Evolutionary conservation across 2,329 filamentous ascomycete species (phyloP), one percentile per base, ranked within the genome.

Genomic region (Colletotrichum phormii): DNA sequence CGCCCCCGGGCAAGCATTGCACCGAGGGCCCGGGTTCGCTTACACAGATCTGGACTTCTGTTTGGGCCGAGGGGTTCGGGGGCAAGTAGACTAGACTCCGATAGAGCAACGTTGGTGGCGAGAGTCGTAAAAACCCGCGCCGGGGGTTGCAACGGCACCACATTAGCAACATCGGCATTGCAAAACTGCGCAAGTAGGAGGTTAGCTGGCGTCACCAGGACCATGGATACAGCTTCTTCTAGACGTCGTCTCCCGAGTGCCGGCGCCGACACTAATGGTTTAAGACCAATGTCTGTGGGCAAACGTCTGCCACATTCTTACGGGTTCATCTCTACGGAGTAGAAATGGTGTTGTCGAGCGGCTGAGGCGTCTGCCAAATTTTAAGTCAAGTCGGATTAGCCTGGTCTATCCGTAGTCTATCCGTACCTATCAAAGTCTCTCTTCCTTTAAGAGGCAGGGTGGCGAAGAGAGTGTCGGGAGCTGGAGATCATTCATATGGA

Each of bases 401-500:
- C 37, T 15, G 12, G 37, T 42, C 37, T 42, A 7, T 42, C 7
- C 13, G 13, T 42, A 8, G 15, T 18, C 15, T 42, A 42, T 42
- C 37, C 37, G 37, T 42, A 42, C 37, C 37, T 42, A 42, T 42
- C 37, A 42, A 13, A 6, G 6, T 42, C 37, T 53, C 18, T 53
- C 49, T 24, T 53, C n/a, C n/a, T 53, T 8, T 7, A 8, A 53
- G 12, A 24, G 18, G 9, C 8, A 24, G 12, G 18, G 49, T 24
- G 22, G 55, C 55, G 26, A 33, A 35, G 29, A 66, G 65, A 54
- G 31, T 42, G 33, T 55, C 57, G 65, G 65, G 57, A 62, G 33
- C 33, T 9, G 58, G 31, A 46, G 65, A 68, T 68, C 65, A 54
- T 29, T 46, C 65, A 42, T 46, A 46, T 55, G 31, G 57, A 49